These are phyloP conservation scores for Isabelozyma gotoi DNA, from an alignment of 805 yeast genomes.

Conservation along the genomic window DNA sequence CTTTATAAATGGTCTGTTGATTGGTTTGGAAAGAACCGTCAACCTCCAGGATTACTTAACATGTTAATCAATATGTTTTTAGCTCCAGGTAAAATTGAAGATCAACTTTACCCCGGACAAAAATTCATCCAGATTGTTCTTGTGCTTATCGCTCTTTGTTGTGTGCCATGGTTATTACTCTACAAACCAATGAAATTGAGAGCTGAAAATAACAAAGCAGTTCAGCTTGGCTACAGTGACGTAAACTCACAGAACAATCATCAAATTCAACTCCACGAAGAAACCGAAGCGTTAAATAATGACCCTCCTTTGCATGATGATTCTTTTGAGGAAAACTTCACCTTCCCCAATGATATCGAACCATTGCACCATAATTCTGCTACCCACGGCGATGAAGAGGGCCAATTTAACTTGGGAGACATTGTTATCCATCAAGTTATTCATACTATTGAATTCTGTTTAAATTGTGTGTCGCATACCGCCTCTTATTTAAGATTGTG, in stretches of 20 bases:
- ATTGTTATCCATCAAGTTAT: conserved; percentile 95
- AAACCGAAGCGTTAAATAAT: conserved; percentile 22
- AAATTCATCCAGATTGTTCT: conserved; percentile 69
- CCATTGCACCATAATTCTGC: conserved; percentile 32
- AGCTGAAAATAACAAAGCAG: conserved; percentile 35
- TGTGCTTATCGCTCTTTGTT: conserved; percentile 71
- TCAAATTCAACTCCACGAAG: conserved; percentile 27
- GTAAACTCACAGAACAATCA: conserved; percentile 30
- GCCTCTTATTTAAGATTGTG: conserved; percentile 95
- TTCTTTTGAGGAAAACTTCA: conserved; percentile 2
- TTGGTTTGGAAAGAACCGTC: conserved; percentile 75
- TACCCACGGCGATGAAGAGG: conserved; percentile 51
- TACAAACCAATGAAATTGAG: conserved; percentile 75
- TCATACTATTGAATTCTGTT: conserved; percentile 95
- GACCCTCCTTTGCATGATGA: conserved; percentile 21
- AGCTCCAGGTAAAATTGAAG: conserved; percentile 86
- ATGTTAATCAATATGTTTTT: conserved; percentile 96
- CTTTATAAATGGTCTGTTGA: conserved; percentile 93
- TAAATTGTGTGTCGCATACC: conserved; percentile 97
- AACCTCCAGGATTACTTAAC: conserved; percentile 91
- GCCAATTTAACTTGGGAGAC: conserved; percentile 79
- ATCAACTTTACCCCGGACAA: conserved; percentile 79
- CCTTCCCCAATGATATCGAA: conserved; percentile 25
- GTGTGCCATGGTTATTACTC: conserved; percentile 90
- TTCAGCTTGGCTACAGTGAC: conserved; percentile 38